Evolutionary conservation across 2,329 filamentous ascomycete genomes (phyloP), one percentile per base, ranked within the genome.

Genomic region (Aspergillus sp.): DNA sequence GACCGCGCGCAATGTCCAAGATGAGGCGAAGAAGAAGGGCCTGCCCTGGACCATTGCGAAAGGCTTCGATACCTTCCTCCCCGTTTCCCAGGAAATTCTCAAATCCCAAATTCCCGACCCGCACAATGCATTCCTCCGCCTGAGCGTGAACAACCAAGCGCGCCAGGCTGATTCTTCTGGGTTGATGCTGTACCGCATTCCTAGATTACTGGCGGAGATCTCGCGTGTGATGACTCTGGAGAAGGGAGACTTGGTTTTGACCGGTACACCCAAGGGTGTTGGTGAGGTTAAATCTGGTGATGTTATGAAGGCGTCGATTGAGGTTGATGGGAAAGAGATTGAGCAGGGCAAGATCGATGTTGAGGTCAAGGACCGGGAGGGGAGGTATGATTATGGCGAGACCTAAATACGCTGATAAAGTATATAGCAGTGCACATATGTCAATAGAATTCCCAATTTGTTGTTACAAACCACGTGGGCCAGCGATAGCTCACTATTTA

Each of bases 31-130:
- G 85, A 91, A 90, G 79, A 96, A 95, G 82, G 92, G 95, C 37
- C 86, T 98, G 15, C 95, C 95, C 7, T 99, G 95, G 95, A 87
- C 88, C 69, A 97, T 97, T 65, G 89, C 91, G 66, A 99, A 99
- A 81, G 95, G 95, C 47, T 99, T 98, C 73, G 95, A 99, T 75
- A 98, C 95, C 3, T 99, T 99, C 80, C 83, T 96, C 52, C 95
- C 95, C 58, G 84, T 99, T 70, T 91, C 89, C 74, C 81, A 88
- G 63, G 81, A 90, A 55, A 96, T 99, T 68, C 81, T 86, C 66
- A 96, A 96, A 79, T 81, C 84, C 37, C 82, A 84, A 64, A 91
- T 99, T 66, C 84, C 89, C 12, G 86, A 98, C 77, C 95, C 95
- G 33, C 93, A 98, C 74, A 86, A 93, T 68, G 87, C 91, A 17